Base-by-base conservation (phyloP, 2,329 filamentous ascomycete species). In the Tympanopsis confertula region DNA sequence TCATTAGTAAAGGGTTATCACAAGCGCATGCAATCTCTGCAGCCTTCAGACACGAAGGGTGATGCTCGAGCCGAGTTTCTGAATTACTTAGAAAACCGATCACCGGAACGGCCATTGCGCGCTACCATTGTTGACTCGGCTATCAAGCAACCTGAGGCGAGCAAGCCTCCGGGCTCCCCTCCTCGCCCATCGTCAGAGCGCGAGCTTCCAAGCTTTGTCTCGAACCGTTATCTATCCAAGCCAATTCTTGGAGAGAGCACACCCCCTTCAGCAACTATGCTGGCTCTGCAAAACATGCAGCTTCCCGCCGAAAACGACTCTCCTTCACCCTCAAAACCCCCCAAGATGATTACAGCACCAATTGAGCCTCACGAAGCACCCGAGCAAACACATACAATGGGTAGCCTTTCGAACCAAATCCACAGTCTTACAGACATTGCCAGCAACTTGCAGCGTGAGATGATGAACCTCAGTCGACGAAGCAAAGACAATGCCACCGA, bases 401-500 rank as follows among this genome's bases (percentile, higher is more conserved):
- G 76, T 45, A 65, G 68, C 19, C 63, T 82, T 20, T 74, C 75
- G 2, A 65, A 59, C 22, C 78, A 82, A 44, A 69, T 82, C 15
- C 57, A 68, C 36, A 72, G 74, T 46, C 65, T 82, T 22, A 79
- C 77, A 5, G 71, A 61, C 26, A 82, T 82, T 43, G 73, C 77
- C 2, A 78, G 73, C 1, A 74, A 64, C 42, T 58, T 82, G 35
- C 77, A 82, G 49, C 73, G 74, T 35, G 78, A 82, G 50, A 81
- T 82, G 78, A 59, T 68, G 3, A 71, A 77, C 40, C 53, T 82
- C 30, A 81, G 74, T 47, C 69, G 78, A 39, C 65, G 78, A 41
- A 82, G 78, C 52, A 82, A 81, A 53, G 78, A 82, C 55, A 82
- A 82, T 52, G 78, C 78, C 7, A 78, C 74, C 5, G 78, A 82